Percentiles rank a stretch among this genome's conserved stretches.
Evolutionary conservation across 176 grass and related monocot genomes (phyloP).

Genomic region (Carex scoparia): DNA sequence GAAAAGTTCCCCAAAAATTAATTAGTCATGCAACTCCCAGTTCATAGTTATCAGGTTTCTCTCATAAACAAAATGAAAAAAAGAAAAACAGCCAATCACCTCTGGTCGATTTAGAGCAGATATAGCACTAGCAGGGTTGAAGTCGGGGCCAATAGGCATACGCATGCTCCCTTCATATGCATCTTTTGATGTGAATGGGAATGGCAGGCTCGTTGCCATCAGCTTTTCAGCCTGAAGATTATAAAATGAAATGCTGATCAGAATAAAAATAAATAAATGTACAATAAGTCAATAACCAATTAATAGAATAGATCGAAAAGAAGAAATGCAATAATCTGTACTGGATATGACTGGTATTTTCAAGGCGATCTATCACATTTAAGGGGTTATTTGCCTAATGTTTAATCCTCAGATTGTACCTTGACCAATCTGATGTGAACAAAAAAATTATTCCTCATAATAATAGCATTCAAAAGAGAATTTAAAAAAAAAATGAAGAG

Average conservation of each 20-base stretch:
- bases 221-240: slow-evolving; percentile 64
- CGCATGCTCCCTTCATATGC: slow-evolving; percentile 81
- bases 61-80: slow-evolving; percentile 17
- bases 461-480: not conserved
- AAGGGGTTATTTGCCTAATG: not conserved
- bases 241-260: slow-evolving; percentile 14
- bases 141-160: slow-evolving; percentile 97
- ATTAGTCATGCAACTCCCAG: not conserved
- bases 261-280: slow-evolving; percentile 10
- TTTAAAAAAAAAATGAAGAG: not conserved
- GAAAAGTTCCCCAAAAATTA: not conserved
- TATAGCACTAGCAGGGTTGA: slow-evolving; percentile 64
- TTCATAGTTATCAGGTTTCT: not conserved
- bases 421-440: not conserved
- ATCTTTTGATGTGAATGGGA: slow-evolving; percentile 73
- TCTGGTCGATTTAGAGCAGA: slow-evolving; percentile 72
- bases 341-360: not conserved
- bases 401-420: not conserved
- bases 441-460: not conserved
- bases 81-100: slow-evolving; percentile 40
- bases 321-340: not conserved
- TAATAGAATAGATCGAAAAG: not conserved
- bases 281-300: not conserved
- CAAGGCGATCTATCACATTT: not conserved
- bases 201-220: slow-evolving; percentile 57